Conservation (phyloP, 2,329 filamentous ascomycete species). For the Dactylellina haptotyla region DNA sequence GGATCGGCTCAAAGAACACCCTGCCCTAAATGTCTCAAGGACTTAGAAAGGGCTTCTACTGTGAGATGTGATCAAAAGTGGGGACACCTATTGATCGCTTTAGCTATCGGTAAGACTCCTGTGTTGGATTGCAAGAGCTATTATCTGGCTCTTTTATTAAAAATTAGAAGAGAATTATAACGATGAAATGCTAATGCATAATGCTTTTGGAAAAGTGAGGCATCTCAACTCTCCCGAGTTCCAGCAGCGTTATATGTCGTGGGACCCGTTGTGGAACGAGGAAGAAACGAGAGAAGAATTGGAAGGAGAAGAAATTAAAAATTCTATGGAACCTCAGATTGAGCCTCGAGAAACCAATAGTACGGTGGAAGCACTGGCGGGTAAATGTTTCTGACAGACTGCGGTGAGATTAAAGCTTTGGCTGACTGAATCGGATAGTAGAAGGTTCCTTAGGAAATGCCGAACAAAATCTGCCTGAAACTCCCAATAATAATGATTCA, state of each 20-base stretch:
- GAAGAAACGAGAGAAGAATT: neutral
- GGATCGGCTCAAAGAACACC: neutral
- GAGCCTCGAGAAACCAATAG: too few relatives aligned
- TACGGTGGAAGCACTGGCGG: too few relatives aligned
- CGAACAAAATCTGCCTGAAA: too few relatives aligned
- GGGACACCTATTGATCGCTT: constrained; percentile 22
- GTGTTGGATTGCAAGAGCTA: neutral
- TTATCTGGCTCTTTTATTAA: too few relatives aligned
- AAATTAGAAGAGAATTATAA: too few relatives aligned
- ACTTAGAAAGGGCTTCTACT: constrained; percentile 1
- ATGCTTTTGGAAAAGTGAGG: neutral
- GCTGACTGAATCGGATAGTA: too few relatives aligned
- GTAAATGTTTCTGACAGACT: too few relatives aligned
- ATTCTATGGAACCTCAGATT: too few relatives aligned
- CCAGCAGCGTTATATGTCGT: neutral
- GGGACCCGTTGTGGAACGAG: neutral
- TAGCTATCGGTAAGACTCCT: neutral
- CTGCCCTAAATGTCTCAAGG: constrained; percentile 3
- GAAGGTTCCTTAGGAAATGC: too few relatives aligned
- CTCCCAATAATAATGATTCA: too few relatives aligned
- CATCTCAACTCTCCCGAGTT: constrained; percentile 2
- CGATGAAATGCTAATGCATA: neutral
- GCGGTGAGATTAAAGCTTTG: too few relatives aligned
- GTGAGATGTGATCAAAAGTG: constrained; percentile 23
- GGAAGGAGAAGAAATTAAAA: too few relatives aligned